Evolutionary conservation across 192 early-diverging fungal genomes (phyloP).

Genomic region (Podila horticola): DNA sequence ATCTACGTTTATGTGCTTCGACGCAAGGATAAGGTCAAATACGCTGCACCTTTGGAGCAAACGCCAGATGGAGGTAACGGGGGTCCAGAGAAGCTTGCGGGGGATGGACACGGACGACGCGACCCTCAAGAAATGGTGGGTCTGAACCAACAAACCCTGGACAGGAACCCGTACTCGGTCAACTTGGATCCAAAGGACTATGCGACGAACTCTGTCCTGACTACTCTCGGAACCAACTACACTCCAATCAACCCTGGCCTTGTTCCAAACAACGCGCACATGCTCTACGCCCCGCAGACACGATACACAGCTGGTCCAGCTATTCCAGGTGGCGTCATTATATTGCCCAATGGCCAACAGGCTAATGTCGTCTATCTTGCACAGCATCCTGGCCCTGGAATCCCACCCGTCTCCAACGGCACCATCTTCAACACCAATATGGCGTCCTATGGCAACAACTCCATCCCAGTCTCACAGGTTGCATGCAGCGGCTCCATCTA

Average conservation of each 20-base stretch:
- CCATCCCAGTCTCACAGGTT: not conserved
- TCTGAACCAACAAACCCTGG: not conserved
- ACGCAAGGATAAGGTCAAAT: not conserved
- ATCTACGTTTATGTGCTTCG: conserved; percentile 3
- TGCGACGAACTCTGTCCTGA: not conserved
- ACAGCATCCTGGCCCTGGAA: not conserved
- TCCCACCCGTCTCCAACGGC: not conserved
- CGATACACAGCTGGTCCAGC: not conserved
- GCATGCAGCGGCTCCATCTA: not conserved
- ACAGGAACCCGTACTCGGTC: not conserved
- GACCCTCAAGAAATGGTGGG: not conserved
- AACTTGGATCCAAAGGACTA: not conserved
- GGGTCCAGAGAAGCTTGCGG: not conserved
- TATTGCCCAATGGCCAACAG: not conserved
- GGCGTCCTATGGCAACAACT: not conserved
- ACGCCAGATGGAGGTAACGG: not conserved
- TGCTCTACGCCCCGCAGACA: not conserved
- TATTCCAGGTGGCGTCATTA: not conserved
- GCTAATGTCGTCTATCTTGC: not conserved
- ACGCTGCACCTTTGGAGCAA: not conserved
- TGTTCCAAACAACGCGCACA: not conserved
- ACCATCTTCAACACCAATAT: not conserved
- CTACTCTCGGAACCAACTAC: not conserved
- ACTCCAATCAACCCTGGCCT: not conserved
- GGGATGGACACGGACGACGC: not conserved